Evolutionary conservation across 495 filamentous ascomycete species (phyloP), one percentile per base, ranked within the genome.

Genomic region (Parathielavia hyrcaniae): DNA sequence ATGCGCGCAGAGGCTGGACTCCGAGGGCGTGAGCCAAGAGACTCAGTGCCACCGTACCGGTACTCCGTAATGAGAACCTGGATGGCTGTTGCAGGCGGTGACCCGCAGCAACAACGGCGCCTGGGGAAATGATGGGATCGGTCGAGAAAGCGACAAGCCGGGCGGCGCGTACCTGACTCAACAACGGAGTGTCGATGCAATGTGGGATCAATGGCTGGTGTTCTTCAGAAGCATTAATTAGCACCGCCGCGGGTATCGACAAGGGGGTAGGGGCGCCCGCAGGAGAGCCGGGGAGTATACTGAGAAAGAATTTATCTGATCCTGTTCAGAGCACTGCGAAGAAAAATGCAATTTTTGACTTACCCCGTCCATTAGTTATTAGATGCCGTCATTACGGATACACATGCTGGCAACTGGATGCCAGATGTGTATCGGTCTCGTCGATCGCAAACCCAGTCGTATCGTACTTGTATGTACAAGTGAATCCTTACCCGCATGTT

Each of bases 91-190:
- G 3, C 26, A 30, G 6, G 26, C 26, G 36, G 56, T 22, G 49
- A 44, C 41, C 47, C 41, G 40, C 56, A 58, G 43, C 14, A 41
- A 46, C 58, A 57, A 50, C 59, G 53, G 61, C 61, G 58, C 58
- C 55, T 63, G 32, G 51, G 50, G 51, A 63, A 63, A 63, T 65
- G 59, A 60, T 50, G n/a, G 14, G 40, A 45, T 30, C 26, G 26
- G 2, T 30, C 6, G 19, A 30, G 16, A 32, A 34, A 36, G 45
- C 44, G 30, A 16, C 40, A 22, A 51, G 47, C 36, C 47, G 47
- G 36, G n/a, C 36, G 11, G 17, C 22, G 56, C 39, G 48, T 46
- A 14, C 36, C 20, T 36, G 14, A 39, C 4, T 44, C 30, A 35
- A 43, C 41, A 17, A 63, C 59, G 44, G 50, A 57, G 8, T 41